phyloP scores from a whole-genome alignment of 257 asterid genomes.

The Fraxinus cuspidata region DNA sequence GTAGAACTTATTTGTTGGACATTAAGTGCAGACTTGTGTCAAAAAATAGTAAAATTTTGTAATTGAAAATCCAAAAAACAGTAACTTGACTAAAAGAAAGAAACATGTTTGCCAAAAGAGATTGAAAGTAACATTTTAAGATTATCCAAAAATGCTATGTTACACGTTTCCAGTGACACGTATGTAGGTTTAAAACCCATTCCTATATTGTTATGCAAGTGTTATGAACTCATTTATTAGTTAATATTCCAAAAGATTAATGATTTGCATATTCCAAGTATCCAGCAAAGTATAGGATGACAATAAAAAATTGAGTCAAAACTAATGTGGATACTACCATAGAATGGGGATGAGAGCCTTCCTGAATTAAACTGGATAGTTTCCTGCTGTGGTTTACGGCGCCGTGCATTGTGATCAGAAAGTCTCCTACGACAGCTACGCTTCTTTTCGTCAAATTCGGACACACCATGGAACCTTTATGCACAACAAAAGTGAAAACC shows the following conservation, averaged over 20 bases:
- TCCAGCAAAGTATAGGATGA: conserved; percentile 5
- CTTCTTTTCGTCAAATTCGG: conserved; percentile 87
- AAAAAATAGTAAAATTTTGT: neutral
- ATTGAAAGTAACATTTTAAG: neutral
- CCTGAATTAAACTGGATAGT: conserved; percentile 59
- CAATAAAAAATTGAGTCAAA: neutral
- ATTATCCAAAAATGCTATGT: neutral
- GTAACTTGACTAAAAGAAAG: neutral
- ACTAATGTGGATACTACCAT: conserved; percentile 45
- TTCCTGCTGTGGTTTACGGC: conserved; percentile 88
- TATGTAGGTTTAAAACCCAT: neutral
- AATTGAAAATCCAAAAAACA: neutral
- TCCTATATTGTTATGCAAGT: neutral
- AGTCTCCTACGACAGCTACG: conserved; percentile 94
- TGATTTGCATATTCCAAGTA: neutral
- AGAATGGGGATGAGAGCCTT: conserved; percentile 57
- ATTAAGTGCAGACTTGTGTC: neutral
- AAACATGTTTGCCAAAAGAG: neutral
- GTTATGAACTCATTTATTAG: neutral
- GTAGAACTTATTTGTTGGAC: neutral
- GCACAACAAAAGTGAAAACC: neutral
- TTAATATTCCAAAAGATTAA: neutral
- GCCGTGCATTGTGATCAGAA: conserved; percentile 89
- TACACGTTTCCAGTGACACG: neutral
- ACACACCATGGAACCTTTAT: conserved; percentile 81